Base-by-base conservation (phyloP, 2,329 filamentous ascomycete species). In the Ascochyta clinopodiicola region DNA sequence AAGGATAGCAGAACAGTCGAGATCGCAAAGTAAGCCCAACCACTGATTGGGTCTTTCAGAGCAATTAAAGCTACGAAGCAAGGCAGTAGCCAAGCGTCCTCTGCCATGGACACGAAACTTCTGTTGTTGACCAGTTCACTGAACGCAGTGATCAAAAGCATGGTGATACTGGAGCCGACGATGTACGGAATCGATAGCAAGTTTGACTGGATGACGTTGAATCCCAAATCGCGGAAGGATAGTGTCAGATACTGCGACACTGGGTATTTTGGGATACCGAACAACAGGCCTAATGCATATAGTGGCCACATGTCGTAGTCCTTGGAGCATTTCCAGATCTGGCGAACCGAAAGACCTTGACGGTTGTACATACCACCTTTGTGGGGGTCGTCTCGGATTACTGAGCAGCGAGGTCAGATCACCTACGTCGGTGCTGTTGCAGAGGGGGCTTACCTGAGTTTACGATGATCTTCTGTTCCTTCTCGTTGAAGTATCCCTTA, bases 381-480 rank as follows among this genome's bases (percentile, higher is more conserved):
- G 82, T 56, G 75, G 1, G 81, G 81, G 42, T 83, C 81, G 45
- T 83, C 81, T 10, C 81, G 77, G 17, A 83, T 73, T 25, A 86
- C 77, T 45, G 2, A 79, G 80, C 6, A 17, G 7, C 17, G 10
- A 4, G 9, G 17, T 50, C 25, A 50, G 31, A 31, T 4, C 25
- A n/a, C 9, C 6, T n/a, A n/a, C 22, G 6, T 31, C n/a, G n/a
- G 29, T 42, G 7, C n/a, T 8, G 8, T 24, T n/a, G 13, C 13
- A 1, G n/a, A 9, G 7, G n/a, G 13, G 10, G 8, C 47, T 37
- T 36, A 50, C 47, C 47, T 7, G 47, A 50, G 59, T 86, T 87
- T 29, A 87, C 80, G 79, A 89, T 84, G 66, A 89, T 88, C 50
- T 83, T 80, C 61, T 89, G 86, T 65, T 90, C 84, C 2, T 79